Percentiles rank a stretch among this genome's conserved stretches.
Conservation (phyloP, 129 eudicot species). For the Mikania micrantha region DNA sequence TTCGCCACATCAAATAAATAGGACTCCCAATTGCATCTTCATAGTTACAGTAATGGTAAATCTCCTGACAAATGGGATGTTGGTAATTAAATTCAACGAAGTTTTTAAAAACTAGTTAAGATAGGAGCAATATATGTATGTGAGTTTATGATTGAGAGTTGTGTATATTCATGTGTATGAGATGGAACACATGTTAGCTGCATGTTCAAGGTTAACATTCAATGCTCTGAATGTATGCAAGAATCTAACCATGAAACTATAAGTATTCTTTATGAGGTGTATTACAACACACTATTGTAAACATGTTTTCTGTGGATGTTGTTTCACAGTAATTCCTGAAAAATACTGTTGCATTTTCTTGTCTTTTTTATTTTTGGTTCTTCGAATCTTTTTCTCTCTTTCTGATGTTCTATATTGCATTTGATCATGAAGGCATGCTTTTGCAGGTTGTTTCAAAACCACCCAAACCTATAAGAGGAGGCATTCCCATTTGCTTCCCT, state of each 20-base stretch:
- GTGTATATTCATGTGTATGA: no score
- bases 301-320: not conserved
- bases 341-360: not conserved
- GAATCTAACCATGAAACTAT: not conserved
- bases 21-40: not conserved
- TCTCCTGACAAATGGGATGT: not conserved
- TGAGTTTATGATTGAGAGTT: no score
- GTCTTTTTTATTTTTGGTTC: not conserved
- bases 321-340: not conserved
- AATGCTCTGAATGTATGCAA: not conserved
- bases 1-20: not conserved
- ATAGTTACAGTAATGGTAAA: not conserved
- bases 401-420: not conserved
- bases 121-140: no score
- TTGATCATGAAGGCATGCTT: slow-evolving; percentile 12
- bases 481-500: slow-evolving; percentile 76
- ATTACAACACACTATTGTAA: not conserved
- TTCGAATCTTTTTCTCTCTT: not conserved
- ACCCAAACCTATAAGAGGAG: slow-evolving; percentile 72
- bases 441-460: slow-evolving; percentile 61
- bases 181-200: not conserved
- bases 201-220: not conserved
- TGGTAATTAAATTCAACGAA: not conserved
- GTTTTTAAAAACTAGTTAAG: not conserved
- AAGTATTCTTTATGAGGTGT: not conserved